phyloP scores from a whole-genome alignment of 129 eudicot species.

The Erigeron canadensis region DNA sequence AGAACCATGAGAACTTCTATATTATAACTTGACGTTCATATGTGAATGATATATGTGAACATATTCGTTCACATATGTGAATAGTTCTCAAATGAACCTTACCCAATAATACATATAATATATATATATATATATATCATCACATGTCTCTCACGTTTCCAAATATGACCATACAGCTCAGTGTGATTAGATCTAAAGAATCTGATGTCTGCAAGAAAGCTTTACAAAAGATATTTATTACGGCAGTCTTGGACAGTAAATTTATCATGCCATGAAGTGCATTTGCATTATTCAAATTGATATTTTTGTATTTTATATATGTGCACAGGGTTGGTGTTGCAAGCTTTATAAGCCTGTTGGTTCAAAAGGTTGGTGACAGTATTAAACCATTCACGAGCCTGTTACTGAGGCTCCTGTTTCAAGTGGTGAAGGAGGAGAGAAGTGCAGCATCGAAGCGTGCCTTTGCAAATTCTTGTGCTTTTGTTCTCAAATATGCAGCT shows the following conservation, averaged over 20 bases:
- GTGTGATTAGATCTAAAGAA: neutral
- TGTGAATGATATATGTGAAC: too few species aligned
- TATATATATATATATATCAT: neutral
- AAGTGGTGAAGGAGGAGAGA: conserved; percentile 83
- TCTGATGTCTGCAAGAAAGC: neutral
- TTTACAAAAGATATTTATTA: neutral
- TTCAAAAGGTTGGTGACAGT: conserved; percentile 72
- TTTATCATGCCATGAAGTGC: conserved; percentile 9
- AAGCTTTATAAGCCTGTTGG: conserved; percentile 75
- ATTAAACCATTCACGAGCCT: conserved; percentile 71
- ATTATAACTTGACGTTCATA: too few species aligned
- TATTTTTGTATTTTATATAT: conserved; percentile 12
- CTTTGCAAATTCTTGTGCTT: conserved; percentile 95
- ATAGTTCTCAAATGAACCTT: too few species aligned
- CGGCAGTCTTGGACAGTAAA: neutral
- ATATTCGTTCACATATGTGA: too few species aligned
- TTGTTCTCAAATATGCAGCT: conserved; percentile 66
- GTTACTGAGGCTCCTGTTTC: conserved; percentile 77
- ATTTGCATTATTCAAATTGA: neutral
- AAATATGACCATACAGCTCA: neutral
- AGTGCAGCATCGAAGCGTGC: conserved; percentile 87
- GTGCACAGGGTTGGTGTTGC: conserved; percentile 90
- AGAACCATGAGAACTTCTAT: too few species aligned
- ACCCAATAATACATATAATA: neutral
- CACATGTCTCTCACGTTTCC: neutral